Evolutionary conservation across 2,329 filamentous ascomycete species (phyloP).

Genomic region (Pseudocercospora musae): DNA sequence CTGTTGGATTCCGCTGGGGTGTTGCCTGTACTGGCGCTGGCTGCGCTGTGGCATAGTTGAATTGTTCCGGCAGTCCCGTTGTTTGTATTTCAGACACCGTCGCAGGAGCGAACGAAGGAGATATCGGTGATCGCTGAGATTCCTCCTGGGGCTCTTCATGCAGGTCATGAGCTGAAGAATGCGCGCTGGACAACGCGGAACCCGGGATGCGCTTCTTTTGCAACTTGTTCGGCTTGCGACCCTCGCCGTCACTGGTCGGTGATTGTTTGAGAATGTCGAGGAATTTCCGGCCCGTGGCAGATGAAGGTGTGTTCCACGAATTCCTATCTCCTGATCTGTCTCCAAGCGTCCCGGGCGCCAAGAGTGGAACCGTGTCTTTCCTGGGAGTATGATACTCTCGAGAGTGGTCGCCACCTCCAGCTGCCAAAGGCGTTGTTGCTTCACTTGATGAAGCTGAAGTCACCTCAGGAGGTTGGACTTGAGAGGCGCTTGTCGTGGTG

Average conservation of each 20-base stretch:
- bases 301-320: slow-evolving; percentile 28
- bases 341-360: slow-evolving; percentile 28
- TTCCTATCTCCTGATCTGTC: slow-evolving; percentile 29
- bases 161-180: slow-evolving; percentile 77
- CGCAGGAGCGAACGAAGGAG: slow-evolving; percentile 14
- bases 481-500: slow-evolving; percentile 8
- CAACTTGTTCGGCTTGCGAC: slow-evolving; percentile 79
- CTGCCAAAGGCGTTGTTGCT: slow-evolving; percentile 35
- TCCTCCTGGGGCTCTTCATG: slow-evolving; percentile 31
- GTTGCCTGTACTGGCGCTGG: slow-evolving; percentile 63
- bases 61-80: slow-evolving; percentile 33
- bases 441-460: slow-evolving; percentile 41
- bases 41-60: slow-evolving; percentile 40
- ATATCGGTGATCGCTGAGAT: slow-evolving; percentile 30
- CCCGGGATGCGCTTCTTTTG: slow-evolving; percentile 81
- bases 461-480: slow-evolving; percentile 36
- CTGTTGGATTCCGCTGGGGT: slow-evolving; percentile 71
- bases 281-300: slow-evolving; percentile 41
- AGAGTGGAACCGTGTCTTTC: slow-evolving; percentile 38
- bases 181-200: slow-evolving; percentile 78
- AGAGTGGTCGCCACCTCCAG: slow-evolving; percentile 29
- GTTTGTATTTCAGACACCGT: not conserved
- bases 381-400: slow-evolving; percentile 33
- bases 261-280: slow-evolving; percentile 69
- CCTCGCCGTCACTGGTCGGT: slow-evolving; percentile 51